Evolutionary conservation across 805 yeast genomes (phyloP), one percentile per base, ranked within the genome.

Genomic region (Henningerozyma blattae): DNA sequence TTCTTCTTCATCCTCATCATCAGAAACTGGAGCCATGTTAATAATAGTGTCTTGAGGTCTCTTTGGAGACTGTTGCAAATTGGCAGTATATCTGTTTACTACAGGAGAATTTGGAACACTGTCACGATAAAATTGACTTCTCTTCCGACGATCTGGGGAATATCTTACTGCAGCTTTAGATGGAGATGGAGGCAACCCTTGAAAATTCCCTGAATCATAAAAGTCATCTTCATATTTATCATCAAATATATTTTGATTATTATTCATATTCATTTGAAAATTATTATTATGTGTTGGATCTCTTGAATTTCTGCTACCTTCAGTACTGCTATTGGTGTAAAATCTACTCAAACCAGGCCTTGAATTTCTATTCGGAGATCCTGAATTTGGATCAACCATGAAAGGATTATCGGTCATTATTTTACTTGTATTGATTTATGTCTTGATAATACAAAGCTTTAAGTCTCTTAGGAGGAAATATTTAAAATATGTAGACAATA

Each of bases 61-160:
- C 36, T 64, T 69, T 22, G 94, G 91, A 0, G 93, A 77, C 52
- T 82, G 87, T 43, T 72, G 58, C 34, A 72, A 61, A 3, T 91
- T 77, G 46, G 68, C 78, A 33, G 68, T 70, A 28, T 83, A 76
- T 56, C 93, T 65, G 16, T 44, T 47, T 6, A 82, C 72, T 10
- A 61, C 53, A 14, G 58, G 58, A 5, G 56, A 41, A 27, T 43
- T 47, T 17, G 48, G 51, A 4, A 52, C 50, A 32, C 59, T 46
- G 27, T 52, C 57, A 26, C 54, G 49, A 15, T 52, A 46, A 28
- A 46, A 50, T 29, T 54, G 55, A 13, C 41, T 35, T 24, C 59
- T 49, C 17, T 46, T 55, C 26, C 59, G 54, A 54, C 66, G 50
- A 47, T 58, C 47, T 50, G 72, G 52, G 43, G 60, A 40, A 50